Conservation (phyloP, 2,329 filamentous ascomycete genomes). For the Celoporthe dispersa region DNA sequence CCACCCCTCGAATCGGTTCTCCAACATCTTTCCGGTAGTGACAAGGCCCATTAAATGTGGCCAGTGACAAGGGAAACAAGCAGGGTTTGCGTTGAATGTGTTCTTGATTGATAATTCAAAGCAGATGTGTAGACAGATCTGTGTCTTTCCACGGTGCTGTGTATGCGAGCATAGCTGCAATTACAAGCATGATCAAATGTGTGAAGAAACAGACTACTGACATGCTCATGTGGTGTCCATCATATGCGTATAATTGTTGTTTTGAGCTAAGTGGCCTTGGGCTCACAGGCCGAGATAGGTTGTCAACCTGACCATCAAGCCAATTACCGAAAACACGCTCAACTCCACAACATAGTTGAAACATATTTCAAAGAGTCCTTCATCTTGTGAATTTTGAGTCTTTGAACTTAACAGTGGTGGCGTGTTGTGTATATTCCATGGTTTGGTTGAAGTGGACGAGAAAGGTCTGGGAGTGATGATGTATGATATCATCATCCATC, state of each 20-base stretch:
- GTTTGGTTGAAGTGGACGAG: neutral
- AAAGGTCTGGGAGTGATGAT: neutral
- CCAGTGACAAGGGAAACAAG: neutral
- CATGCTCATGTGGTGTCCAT: neutral
- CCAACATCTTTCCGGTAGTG: neutral
- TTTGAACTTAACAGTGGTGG: neutral
- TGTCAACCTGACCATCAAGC: too few relatives aligned
- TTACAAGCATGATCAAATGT: neutral
- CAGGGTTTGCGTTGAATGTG: neutral
- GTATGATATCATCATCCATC: slow-evolving; percentile 11
- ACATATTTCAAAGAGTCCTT: neutral
- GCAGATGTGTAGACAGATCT: neutral
- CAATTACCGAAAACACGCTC: too few relatives aligned
- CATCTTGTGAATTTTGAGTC: neutral
- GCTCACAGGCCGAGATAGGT: neutral
- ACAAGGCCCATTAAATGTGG: neutral
- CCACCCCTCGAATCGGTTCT: neutral
- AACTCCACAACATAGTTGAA: neutral
- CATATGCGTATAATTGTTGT: too few relatives aligned
- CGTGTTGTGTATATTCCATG: neutral
- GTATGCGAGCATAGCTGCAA: neutral
- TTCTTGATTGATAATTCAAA: neutral
- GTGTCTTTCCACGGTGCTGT: neutral
- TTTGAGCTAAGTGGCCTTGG: neutral
- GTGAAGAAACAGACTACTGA: neutral